Percentiles rank a stretch among this genome's conserved stretches.
Conservation (phyloP, 2,329 filamentous ascomycete genomes). For the Scedosporium boydii region DNA sequence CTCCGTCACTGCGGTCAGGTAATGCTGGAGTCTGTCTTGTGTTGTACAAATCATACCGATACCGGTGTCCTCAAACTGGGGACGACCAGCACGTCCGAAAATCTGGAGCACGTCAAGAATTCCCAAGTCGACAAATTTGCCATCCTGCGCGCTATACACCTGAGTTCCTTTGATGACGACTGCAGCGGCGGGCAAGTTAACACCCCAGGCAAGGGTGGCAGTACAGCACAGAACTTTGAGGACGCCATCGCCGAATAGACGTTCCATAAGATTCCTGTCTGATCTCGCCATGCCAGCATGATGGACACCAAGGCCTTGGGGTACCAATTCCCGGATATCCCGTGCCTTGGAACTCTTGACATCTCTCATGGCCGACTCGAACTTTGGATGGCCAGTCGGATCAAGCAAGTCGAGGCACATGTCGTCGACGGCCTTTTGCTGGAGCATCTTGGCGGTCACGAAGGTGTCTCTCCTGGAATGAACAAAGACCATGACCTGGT, state of each 20-base stretch:
- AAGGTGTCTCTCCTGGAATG: slow-evolving; percentile 94
- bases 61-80: slow-evolving; percentile 94
- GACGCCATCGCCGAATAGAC: slow-evolving; percentile 83
- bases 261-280: slow-evolving; percentile 92
- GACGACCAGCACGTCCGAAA: slow-evolving; percentile 93
- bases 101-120: slow-evolving; percentile 97
- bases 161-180: slow-evolving; percentile 98
- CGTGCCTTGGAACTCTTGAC: slow-evolving; percentile 78
- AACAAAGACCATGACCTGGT: slow-evolving; percentile 99
- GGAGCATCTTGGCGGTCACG: slow-evolving; percentile 73
- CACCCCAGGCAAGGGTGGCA: slow-evolving; percentile 94
- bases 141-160: slow-evolving; percentile 90
- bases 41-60: slow-evolving; percentile 98
- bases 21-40: slow-evolving; percentile 86
- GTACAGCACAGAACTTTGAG: slow-evolving; percentile 97
- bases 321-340: slow-evolving; percentile 80
- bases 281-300: slow-evolving; percentile 94
- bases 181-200: slow-evolving; percentile 92
- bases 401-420: slow-evolving; percentile 75
- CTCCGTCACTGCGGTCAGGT: slow-evolving; percentile 84
- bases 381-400: slow-evolving; percentile 66
- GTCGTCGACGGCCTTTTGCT: slow-evolving; percentile 78
- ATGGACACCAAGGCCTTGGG: slow-evolving; percentile 88
- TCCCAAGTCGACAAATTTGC: slow-evolving; percentile 91
- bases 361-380: slow-evolving; percentile 69